Percentiles rank a stretch among this genome's conserved stretches.
These are phyloP conservation scores for Dentipellis sp. DNA, from an alignment of 768 basidiomycete species.

Conservation along the genomic window DNA sequence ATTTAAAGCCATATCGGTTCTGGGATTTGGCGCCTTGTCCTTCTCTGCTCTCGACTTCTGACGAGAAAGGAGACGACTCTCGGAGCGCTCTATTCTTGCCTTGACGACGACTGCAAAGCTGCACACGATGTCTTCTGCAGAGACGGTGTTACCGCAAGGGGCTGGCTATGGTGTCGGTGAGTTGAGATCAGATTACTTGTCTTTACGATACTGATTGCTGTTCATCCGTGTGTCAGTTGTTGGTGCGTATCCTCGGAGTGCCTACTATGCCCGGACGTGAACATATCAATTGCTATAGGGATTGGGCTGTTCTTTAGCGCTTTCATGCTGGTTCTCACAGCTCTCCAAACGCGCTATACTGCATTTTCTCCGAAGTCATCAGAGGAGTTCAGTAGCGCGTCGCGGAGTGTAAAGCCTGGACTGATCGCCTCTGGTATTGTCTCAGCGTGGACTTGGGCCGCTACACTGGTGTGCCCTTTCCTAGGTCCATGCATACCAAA, in stretches of 20 bases:
- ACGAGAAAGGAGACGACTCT: too few species aligned
- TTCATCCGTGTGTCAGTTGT: slow-evolving; percentile 30
- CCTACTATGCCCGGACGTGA: neutral
- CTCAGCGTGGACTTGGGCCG: slow-evolving; percentile 89
- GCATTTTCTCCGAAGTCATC: slow-evolving; percentile 68
- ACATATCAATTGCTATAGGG: slow-evolving; percentile 31
- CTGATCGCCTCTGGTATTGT: slow-evolving; percentile 91
- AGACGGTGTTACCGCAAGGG: slow-evolving; percentile 58
- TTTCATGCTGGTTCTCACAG: slow-evolving; percentile 72
- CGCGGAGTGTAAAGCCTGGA: slow-evolving; percentile 80
- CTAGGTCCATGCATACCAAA: neutral
- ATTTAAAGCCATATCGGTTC: too few species aligned
- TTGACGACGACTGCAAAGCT: neutral
- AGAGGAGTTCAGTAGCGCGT: slow-evolving; percentile 80
- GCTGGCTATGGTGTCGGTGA: slow-evolving; percentile 80
- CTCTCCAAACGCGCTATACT: slow-evolving; percentile 79
- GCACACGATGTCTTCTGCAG: slow-evolving; percentile 15
- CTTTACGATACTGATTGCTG: slow-evolving; percentile 1
- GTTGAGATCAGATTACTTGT: neutral
- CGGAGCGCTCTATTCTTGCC: neutral
- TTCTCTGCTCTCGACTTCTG: too few species aligned
- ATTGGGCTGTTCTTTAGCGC: slow-evolving; percentile 84
- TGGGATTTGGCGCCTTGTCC: too few species aligned
- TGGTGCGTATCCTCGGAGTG: slow-evolving; percentile 24
- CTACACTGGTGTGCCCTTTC: slow-evolving; percentile 45